Evolutionary conservation across 2,329 filamentous ascomycete genomes (phyloP).

Genomic region (Sporothrix dimorphospora): DNA sequence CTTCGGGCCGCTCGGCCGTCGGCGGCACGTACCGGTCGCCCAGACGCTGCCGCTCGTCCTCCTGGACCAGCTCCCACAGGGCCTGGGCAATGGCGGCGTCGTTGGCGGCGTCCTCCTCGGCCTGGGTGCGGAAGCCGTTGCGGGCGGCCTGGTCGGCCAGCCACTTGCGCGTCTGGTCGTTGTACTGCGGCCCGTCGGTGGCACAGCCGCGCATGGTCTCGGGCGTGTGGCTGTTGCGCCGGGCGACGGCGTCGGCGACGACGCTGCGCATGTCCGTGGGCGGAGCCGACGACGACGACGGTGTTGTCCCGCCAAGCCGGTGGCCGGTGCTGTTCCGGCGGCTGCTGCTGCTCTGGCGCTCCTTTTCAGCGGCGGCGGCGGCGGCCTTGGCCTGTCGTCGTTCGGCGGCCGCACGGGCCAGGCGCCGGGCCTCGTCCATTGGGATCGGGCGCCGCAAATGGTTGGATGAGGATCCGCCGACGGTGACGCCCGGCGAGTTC

Average conservation of each 20-base stretch:
- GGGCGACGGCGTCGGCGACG: constrained; percentile 71
- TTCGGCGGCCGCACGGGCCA: constrained; percentile 75
- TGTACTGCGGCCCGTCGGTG: constrained; percentile 52
- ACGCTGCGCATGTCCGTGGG: constrained; percentile 67
- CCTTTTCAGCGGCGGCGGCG: constrained; percentile 30
- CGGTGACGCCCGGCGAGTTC: constrained; percentile 27
- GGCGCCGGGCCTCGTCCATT: constrained; percentile 71
- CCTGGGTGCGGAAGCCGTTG: constrained; percentile 79
- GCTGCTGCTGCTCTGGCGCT: constrained; percentile 58
- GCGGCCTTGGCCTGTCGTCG: constrained; percentile 54
- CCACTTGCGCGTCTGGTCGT: constrained; percentile 29
- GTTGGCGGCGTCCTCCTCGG: constrained; percentile 87
- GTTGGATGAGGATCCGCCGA: background rate
- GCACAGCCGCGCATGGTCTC: constrained; percentile 74
- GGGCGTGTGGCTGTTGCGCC: constrained; percentile 52
- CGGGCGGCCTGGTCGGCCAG: constrained; percentile 46
- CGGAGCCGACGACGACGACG: constrained; percentile 49
- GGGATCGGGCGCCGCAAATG: constrained; percentile 52
- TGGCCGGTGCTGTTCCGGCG: constrained; percentile 67
- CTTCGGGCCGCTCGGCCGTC: constrained; percentile 56
- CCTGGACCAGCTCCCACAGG: constrained; percentile 81
- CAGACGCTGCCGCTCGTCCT: constrained; percentile 66
- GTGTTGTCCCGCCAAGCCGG: constrained; percentile 65
- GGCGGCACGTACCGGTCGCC: constrained; percentile 57
- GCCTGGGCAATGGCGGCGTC: constrained; percentile 84